These are phyloP conservation scores for Malus hybrid DNA, from an alignment of 331 rosid genomes.

Conservation along the genomic window DNA sequence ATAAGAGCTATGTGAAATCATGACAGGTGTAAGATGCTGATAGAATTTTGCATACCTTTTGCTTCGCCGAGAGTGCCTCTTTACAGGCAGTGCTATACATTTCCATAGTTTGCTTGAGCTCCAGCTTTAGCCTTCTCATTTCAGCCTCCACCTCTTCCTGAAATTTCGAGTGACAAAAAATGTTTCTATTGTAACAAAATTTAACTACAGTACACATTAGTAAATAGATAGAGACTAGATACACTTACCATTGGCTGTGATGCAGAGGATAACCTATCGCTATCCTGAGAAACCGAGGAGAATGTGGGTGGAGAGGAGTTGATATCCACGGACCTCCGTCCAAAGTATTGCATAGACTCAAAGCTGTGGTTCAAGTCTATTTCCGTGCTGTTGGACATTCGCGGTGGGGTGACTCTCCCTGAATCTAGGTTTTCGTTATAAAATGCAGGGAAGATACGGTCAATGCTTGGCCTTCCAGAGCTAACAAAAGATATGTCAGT, in stretches of 20 bases:
- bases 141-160: conserved; percentile 91
- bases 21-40: background rate
- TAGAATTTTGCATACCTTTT: conserved; percentile 42
- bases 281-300: conserved; percentile 58
- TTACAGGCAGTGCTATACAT: conserved; percentile 97
- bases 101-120: conserved; percentile 95
- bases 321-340: conserved; percentile 42
- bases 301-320: conserved; percentile 41
- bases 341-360: conserved; percentile 37
- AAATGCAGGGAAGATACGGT: conserved; percentile 31
- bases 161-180: conserved; percentile 4
- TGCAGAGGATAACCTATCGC: conserved; percentile 38
- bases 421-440: conserved; percentile 29
- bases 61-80: conserved; percentile 89
- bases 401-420: conserved; percentile 29
- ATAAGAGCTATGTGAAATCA: conserved; percentile 14
- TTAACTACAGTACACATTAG: background rate
- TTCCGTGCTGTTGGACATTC: conserved; percentile 46
- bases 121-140: conserved; percentile 89
- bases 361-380: conserved; percentile 42
- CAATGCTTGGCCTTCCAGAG: conserved; percentile 55
- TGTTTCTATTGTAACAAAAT: background rate
- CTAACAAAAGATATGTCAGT: conserved; percentile 63
- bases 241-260: conserved; percentile 42
- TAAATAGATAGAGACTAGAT: background rate